phyloP scores from a whole-genome alignment of 2,329 filamentous ascomycete genomes.

The Bertia moriformis region DNA sequence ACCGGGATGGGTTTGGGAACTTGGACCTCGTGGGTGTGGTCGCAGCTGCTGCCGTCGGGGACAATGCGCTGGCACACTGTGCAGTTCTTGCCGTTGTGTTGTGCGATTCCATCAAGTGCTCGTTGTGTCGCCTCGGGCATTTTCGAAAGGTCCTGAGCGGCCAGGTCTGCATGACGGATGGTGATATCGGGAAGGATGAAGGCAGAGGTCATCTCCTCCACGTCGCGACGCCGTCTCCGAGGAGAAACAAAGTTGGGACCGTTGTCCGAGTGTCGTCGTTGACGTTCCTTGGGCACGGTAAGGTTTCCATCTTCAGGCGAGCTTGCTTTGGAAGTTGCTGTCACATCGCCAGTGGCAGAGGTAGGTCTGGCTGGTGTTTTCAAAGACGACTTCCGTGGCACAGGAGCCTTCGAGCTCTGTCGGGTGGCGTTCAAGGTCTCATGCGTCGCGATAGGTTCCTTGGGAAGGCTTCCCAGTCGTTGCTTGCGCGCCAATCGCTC shows the following conservation, averaged over 20 bases:
- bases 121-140: constrained; percentile 21
- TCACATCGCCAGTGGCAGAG: constrained; percentile 17
- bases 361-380: constrained; percentile 18
- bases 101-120: constrained; percentile 22
- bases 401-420: constrained; percentile 18
- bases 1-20: constrained; percentile 33
- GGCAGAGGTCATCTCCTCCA: constrained; percentile 44
- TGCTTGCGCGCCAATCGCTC: constrained; percentile 28
- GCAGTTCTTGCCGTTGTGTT: constrained; percentile 37
- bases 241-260: constrained; percentile 31
- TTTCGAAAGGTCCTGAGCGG: constrained; percentile 7
- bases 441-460: constrained; percentile 20
- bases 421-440: constrained; percentile 16
- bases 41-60: constrained; percentile 8
- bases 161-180: constrained; percentile 17
- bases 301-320: constrained; percentile 13
- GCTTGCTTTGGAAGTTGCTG: constrained; percentile 13
- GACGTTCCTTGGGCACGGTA: constrained; percentile 5
- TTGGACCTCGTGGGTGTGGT: constrained; percentile 16
- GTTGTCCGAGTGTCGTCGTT: constrained; percentile 21
- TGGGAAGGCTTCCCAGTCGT: constrained; percentile 14
- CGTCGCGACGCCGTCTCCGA: constrained; percentile 28
- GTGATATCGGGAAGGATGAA: constrained; percentile 53
- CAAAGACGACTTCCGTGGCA: constrained; percentile 37
- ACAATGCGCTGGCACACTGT: constrained; percentile 33